Base-by-base conservation (phyloP, 2,329 filamentous ascomycete genomes). In the Talaromyces pinophilus region DNA sequence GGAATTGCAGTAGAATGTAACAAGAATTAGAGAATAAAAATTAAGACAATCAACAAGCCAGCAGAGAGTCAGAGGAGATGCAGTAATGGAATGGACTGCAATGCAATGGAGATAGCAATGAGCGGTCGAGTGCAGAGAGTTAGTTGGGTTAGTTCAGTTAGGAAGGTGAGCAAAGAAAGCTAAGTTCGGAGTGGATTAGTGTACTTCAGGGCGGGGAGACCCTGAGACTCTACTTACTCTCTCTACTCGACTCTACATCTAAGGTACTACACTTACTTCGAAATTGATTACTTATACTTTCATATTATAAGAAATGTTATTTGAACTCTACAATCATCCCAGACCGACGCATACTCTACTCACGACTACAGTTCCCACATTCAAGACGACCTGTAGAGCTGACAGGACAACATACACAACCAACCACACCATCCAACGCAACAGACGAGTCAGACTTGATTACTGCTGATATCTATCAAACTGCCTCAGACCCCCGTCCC, bases 161-260 rank as follows among this genome's bases (percentile, higher is more conserved):
- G 33, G 54, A 30, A 54, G 28, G 50, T 5, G 10, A 11, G 50
- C 7, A 30, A 54, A 33, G 50, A 28, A 54, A 54, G 50, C 54
- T 57, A 57, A 57, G 54, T 57, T 57, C 54, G 54, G 54, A 57
- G 54, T 38, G 54, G 54, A 57, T 57, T 57, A 57, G 52, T 35
- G 50, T 8, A 33, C 40, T 42, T 42, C 19, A 33, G 13, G n/a
- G 52, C 52, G 52, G 52, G 52, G 52, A 19, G 52, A 57, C 52
- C n/a, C 33, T 57, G 10, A 13, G 25, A 25, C 25, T 25, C 19
- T 19, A 19, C 19, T 19, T 19, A 19, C 19, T 19, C 19, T 19
- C 30, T 57, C 33, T 35, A 33, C 33, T 42, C 48, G 30, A 1
- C 17, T 38, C 8, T 54, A 33, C 25, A n/a, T 33, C 25, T 19